Base-by-base conservation (phyloP, 192 early-diverging fungal genomes). In the Podila epicladia region DNA sequence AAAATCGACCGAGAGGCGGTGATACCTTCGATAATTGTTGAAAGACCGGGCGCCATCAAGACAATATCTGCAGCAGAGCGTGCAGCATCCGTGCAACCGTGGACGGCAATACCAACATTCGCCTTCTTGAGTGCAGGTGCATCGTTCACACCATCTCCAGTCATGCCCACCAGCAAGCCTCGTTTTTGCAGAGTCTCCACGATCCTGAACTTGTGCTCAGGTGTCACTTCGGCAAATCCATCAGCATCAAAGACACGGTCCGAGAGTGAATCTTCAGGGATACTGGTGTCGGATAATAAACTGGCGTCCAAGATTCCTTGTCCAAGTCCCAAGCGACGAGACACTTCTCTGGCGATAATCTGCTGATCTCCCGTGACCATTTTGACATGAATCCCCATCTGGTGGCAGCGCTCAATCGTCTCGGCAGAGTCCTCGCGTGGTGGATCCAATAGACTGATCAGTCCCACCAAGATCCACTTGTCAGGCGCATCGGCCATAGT, bases 71-170 rank as follows among this genome's bases (percentile, higher is more conserved):
- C 92, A 33, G 96, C 95, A 37, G 93, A 94, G 31, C 95, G 91
- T 62, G 96, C 96, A 38, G 95, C 95, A 78, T 97, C 96, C 5
- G 96, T 97, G 75, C 95, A 94, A 64, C 93, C 94, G 49, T 94
- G 88, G 59, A 97, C 95, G 33, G 96, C 96, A 85, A 97, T 97
- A 65, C 96, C 96, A 35, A 97, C 95, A 74, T 97, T 93, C 58
- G 95, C 95, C 87, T 96, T 96, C 87, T 96, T 97, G 48, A 98
- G 86, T 17, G 96, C 96, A 15, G 96, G 96, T 9, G 96, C 96
- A 71, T 98, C 96, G 75, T 98, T 98, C 62, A 97, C 95, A 79
- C 96, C 96, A 84, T 98, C 96, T 65, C 96, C 96, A 32, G 96
- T 97, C 96, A 97, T 97, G 63, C 94, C 93, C 33, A 94, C 90